Percentiles rank a stretch among this genome's conserved stretches.
These are phyloP conservation scores for Populus tremula DNA, from an alignment of 345 rosid species.

Conservation along the genomic window DNA sequence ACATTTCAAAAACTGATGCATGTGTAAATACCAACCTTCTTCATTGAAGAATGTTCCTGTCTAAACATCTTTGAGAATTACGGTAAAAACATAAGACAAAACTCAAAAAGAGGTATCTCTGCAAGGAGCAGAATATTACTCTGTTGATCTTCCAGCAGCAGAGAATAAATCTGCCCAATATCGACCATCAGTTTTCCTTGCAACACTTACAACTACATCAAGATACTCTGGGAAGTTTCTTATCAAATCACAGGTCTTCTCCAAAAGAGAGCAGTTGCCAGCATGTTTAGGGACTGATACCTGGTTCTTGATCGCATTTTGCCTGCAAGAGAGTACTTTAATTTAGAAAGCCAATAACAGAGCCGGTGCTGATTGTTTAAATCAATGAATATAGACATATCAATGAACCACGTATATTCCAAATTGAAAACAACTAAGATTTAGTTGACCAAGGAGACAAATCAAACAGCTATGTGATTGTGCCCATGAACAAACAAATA, in stretches of 20 bases:
- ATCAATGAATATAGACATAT: not conserved
- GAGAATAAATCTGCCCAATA: conserved; percentile 96
- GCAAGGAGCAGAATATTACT: conserved; percentile 44
- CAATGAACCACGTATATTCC: not conserved
- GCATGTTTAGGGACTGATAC: conserved; percentile 39
- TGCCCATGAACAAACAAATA: not conserved
- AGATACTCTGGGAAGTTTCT: conserved; percentile 81
- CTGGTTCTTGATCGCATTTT: conserved; percentile 61
- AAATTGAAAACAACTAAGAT: not conserved
- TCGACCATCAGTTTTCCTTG: conserved; percentile 97
- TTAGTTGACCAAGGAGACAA: conserved; percentile 1
- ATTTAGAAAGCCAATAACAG: not conserved
- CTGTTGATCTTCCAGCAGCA: conserved; percentile 98
- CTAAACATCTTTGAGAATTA: conserved; percentile 3
- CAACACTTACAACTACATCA: conserved; percentile 97
- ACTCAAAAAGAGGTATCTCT: not conserved
- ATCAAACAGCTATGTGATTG: not conserved
- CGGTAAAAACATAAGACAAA: not conserved
- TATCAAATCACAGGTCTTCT: conserved; percentile 85
- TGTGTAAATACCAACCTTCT: not conserved
- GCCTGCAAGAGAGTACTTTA: conserved; percentile 42
- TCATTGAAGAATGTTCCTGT: not conserved
- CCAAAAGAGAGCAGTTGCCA: conserved; percentile 58
- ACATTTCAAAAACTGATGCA: not conserved
- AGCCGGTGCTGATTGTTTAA: not conserved